Conservation (phyloP, 176 grass and related monocot genomes). For the Elymus sibiricus region DNA sequence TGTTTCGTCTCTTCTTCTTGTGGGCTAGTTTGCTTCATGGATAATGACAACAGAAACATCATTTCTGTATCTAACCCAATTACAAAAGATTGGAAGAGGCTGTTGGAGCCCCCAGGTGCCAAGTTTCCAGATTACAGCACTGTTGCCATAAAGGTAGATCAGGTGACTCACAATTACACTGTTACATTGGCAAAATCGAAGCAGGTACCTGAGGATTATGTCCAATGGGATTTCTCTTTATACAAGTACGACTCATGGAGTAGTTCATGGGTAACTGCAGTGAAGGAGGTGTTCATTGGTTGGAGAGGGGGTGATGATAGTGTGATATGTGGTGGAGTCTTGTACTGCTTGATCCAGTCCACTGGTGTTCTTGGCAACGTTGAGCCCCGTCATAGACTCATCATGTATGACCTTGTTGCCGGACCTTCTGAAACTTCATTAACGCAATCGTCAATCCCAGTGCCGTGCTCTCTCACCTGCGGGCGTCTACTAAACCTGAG, state of each 20-base stretch:
- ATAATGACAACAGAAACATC: conserved; percentile 51
- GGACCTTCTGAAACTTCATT: conserved; percentile 28
- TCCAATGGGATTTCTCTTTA: conserved; percentile 71
- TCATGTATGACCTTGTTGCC: conserved; percentile 58
- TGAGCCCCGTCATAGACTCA: conserved; percentile 68
- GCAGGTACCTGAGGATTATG: conserved; percentile 64
- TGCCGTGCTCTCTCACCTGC: conserved; percentile 77
- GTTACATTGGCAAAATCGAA: conserved; percentile 70
- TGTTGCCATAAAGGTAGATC: conserved; percentile 71
- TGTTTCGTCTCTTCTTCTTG: conserved; percentile 72
- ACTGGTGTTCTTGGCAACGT: conserved; percentile 66
- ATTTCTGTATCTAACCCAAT: conserved; percentile 89
- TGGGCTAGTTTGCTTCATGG: conserved; percentile 90
- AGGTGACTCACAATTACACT: conserved; percentile 54
- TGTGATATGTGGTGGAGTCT: conserved; percentile 66
- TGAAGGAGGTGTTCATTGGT: conserved; percentile 63
- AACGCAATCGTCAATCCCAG: conserved; percentile 46
- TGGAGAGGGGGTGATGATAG: conserved; percentile 95
- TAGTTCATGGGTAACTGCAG: conserved; percentile 46
- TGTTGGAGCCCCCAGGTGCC: conserved; percentile 60
- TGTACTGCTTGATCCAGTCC: conserved; percentile 94
- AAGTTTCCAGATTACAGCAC: conserved; percentile 70
- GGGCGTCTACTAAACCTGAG: conserved; percentile 76
- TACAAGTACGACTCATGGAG: conserved; percentile 63
- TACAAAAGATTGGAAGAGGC: conserved; percentile 56